Base-by-base conservation (phyloP, 768 basidiomycete species). In the Galerina sulciceps region DNA sequence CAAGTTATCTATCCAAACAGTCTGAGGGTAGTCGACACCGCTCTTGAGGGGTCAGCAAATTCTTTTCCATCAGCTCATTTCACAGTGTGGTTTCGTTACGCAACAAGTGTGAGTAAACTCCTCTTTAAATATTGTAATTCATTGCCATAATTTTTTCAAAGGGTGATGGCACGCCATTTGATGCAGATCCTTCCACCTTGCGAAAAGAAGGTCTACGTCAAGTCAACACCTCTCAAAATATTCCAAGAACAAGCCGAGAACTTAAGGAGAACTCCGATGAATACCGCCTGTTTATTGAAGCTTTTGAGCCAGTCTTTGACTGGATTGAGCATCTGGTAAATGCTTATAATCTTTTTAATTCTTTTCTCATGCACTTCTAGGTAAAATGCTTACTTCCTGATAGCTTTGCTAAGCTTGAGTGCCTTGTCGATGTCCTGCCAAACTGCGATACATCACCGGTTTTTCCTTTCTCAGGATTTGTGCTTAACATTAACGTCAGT, bases 391-490 rank as follows among this genome's bases (percentile, higher is more conserved):
- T 26, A 31, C 53, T 54, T 42, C 53, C 40, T 31, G 23, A 43
- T 17, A 15, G n/a, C 14, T 45, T 31, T 34, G 4, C 23, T 14
- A 26, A 31, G 20, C 42, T 54, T 6, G 3, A 6, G 4, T 15
- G 0, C 3, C 23, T 17, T 37, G 44, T 40, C 4, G 31, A 46
- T 20, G 10, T 9, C 9, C 55, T 56, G 4, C 55, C 55, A 9
- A 43, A 36, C 4, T 45, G 35, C 11, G 44, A 46, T n/a, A 18
- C 8, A 14, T 59, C 59, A 51, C 53, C 65, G 43, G 57, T 53
- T 13, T 57, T 59, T 58, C 68, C 68, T 1, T 72, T 70, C 60
- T 45, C 48, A 13, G 63, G 68, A 1, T 49, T 69, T 52, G 68
- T 67, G 4, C n/a, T 71, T n/a, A 71, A 71, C 47, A 31, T 69